Base-by-base conservation (phyloP, 805 yeast species). In the Hanseniaspora pseudoguilliermondii region DNA sequence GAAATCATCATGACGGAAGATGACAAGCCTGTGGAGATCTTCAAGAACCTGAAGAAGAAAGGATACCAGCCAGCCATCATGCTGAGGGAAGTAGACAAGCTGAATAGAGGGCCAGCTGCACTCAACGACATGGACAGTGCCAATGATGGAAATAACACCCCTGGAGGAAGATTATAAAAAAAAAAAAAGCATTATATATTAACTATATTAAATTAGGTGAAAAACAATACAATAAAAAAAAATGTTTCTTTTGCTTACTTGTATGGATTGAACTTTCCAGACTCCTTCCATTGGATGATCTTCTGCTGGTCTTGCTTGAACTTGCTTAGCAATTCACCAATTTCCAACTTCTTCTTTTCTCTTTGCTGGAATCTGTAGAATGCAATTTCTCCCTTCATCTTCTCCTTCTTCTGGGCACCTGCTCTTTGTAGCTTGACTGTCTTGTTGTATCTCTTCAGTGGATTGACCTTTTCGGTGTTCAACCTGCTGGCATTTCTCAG, bases 331-430 rank as follows among this genome's bases (percentile, higher is more conserved):
- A 93, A 73, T 55, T 86, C 89, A 66, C 87, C 86, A 86, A 93
- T 88, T 69, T 91, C 96, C 60, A 77, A 80, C 74, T 93, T 93
- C 77, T 90, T 91, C 65, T 81, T 79, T 68, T 93, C 96, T 70
- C 99, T 82, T 62, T 93, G 79, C 73, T 93, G 99, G 80, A 90
- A 93, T 64, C 96, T 77, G 74, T 93, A 93, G 74, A 93, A 93
- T 71, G 95, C 97, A 61, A 78, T 76, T 73, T 90, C 87, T 63
- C 86, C 90, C 29, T 53, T 48, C 56, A 48, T 44, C 65, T 82
- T 82, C 69, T 77, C 80, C 69, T 83, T 81, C 71, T 77, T 73
- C 68, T 79, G 84, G 54, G 74, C 70, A 58, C 71, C 61, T 34
- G 54, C 63, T 40, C 54, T 61, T 44, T 58, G 56, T 62, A 63